Conservation (phyloP, 2,329 filamentous ascomycete species). For the Exserohilum turcica region DNA sequence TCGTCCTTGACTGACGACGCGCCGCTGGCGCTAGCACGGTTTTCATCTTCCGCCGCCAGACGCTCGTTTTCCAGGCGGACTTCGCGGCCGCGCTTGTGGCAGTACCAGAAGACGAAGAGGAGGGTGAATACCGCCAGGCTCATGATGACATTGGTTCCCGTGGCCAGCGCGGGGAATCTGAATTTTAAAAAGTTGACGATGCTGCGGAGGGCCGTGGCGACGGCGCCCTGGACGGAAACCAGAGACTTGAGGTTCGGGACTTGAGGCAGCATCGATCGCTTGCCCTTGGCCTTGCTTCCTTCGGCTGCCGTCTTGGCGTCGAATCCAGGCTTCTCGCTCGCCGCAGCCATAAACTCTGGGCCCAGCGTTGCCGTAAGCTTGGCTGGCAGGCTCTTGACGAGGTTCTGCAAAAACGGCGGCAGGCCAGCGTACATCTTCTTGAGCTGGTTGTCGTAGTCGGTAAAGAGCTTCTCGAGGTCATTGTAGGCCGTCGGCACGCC, state of each 20-base stretch:
- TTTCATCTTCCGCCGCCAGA: slow-evolving; percentile 46
- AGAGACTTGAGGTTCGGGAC: slow-evolving; percentile 78
- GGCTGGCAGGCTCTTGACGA: slow-evolving; percentile 81
- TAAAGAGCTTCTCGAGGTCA: slow-evolving; percentile 76
- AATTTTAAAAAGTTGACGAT: slow-evolving; percentile 87
- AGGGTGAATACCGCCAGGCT: slow-evolving; percentile 86
- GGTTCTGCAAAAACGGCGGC: slow-evolving; percentile 79
- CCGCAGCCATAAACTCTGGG: slow-evolving; percentile 80
- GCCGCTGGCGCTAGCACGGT: slow-evolving; percentile 35
- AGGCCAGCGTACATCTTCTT: slow-evolving; percentile 70
- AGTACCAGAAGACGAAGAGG: slow-evolving; percentile 96
- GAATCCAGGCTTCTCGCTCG: slow-evolving; percentile 67
- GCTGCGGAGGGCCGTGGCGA: slow-evolving; percentile 83
- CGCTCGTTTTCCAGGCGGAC: slow-evolving; percentile 72
- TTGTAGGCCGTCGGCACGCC: slow-evolving; percentile 92
- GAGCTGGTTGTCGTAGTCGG: slow-evolving; percentile 66
- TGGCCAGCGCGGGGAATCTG: slow-evolving; percentile 84
- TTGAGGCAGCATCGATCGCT: slow-evolving; percentile 60
- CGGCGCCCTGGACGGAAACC: slow-evolving; percentile 82
- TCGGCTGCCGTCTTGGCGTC: slow-evolving; percentile 45
- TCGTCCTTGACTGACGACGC: slow-evolving; percentile 34
- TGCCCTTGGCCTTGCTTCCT: slow-evolving; percentile 37
- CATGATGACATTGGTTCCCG: slow-evolving; percentile 87
- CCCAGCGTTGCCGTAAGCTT: slow-evolving; percentile 78
- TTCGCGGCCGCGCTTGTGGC: slow-evolving; percentile 91